These are phyloP conservation scores for Metschnikowia lachancei DNA, from an alignment of 805 yeast species.

Conservation along the genomic window DNA sequence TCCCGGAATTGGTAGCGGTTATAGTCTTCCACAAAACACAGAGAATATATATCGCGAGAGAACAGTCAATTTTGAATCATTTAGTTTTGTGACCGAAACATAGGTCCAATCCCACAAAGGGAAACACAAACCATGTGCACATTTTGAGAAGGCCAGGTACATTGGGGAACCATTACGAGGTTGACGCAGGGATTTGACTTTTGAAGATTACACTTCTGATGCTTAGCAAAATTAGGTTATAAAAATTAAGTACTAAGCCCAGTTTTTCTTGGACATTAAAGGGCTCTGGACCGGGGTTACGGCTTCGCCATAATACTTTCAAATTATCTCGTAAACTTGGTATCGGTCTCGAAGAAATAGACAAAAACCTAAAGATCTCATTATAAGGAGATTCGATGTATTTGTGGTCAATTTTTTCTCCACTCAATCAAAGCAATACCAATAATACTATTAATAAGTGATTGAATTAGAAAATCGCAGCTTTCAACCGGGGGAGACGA, in stretches of 20 bases:
- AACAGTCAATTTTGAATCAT: no score
- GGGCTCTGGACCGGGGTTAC: not conserved
- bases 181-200: not conserved
- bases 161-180: conserved; percentile 1
- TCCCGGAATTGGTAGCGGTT: not conserved
- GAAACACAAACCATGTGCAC: not conserved
- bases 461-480: not conserved
- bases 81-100: no score
- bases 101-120: not conserved
- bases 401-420: no score
- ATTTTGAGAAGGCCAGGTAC: not conserved
- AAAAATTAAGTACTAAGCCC: not conserved
- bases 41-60: no score
- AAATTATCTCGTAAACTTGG: not conserved
- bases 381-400: no score
- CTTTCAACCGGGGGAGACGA: not conserved
- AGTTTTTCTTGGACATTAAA: not conserved
- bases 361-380: no score
- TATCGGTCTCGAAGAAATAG: no score
- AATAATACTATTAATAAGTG: not conserved
- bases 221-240: not conserved
- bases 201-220: conserved; percentile 1
- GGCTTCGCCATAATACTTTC: not conserved
- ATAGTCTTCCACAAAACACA: no score
- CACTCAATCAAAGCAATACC: no score